These are phyloP conservation scores for Ceratocystis variospora DNA, from an alignment of 2,329 filamentous ascomycete species.

Conservation along the genomic window DNA sequence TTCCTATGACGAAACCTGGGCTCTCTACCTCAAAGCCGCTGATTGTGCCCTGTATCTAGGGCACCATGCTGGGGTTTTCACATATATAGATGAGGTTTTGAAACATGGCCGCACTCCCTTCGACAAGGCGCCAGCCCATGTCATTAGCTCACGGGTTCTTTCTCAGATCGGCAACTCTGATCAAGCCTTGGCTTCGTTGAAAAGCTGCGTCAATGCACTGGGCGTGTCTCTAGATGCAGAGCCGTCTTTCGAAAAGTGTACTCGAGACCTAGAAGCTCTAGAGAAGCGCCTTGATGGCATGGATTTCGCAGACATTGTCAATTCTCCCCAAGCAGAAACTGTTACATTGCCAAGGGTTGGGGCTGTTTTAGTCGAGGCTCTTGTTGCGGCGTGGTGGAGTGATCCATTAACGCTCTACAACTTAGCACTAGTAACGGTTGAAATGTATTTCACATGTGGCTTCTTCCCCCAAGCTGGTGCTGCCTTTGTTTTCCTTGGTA, in stretches of 20 bases:
- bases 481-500: conserved; percentile 53
- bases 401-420: conserved; percentile 61
- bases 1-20: conserved; percentile 73
- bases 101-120: conserved; percentile 53
- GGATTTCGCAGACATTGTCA: conserved; percentile 35
- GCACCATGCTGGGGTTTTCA: conserved; percentile 52
- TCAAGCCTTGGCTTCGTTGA: conserved; percentile 55
- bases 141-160: conserved; percentile 67
- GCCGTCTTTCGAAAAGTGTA: conserved; percentile 63
- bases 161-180: conserved; percentile 58
- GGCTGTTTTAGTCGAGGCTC: conserved; percentile 55
- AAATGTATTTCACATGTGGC: conserved; percentile 49
- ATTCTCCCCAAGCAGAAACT: conserved; percentile 28
- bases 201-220: conserved; percentile 56
- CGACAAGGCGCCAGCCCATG: conserved; percentile 73
- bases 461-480: conserved; percentile 56
- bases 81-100: conserved; percentile 57
- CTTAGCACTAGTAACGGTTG: conserved; percentile 50
- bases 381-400: conserved; percentile 60
- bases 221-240: conserved; percentile 51
- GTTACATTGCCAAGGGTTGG: conserved; percentile 48
- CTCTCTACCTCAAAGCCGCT: conserved; percentile 62
- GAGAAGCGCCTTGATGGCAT: conserved; percentile 45
- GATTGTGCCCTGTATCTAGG: conserved; percentile 74
- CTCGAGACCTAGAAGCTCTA: conserved; percentile 54